Conservation (phyloP, 2,329 filamentous ascomycete genomes). For the Nemania diffusa region DNA sequence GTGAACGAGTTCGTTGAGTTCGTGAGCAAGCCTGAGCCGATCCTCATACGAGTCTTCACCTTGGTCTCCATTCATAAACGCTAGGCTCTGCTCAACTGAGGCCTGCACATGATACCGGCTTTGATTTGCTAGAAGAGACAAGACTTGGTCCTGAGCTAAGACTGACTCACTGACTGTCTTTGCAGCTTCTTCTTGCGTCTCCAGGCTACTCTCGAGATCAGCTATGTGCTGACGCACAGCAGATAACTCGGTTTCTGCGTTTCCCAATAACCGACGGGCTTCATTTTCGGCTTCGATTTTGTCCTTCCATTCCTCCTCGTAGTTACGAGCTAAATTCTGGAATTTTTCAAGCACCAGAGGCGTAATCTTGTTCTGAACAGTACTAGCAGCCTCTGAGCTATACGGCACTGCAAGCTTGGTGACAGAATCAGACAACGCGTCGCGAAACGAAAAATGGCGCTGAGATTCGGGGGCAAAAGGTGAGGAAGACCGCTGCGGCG, state of each 20-base stretch:
- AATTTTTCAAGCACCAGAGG: constrained; percentile 78
- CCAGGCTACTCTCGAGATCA: constrained; percentile 65
- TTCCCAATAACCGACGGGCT: constrained; percentile 71
- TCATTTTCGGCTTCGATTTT: constrained; percentile 77
- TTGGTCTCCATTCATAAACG: constrained; percentile 61
- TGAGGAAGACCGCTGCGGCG: constrained; percentile 79
- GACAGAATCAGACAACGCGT: constrained; percentile 58
- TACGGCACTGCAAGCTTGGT: constrained; percentile 58
- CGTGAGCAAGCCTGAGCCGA: constrained; percentile 66
- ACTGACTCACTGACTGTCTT: constrained; percentile 64
- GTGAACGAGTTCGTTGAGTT: constrained; percentile 65
- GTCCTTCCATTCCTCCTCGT: constrained; percentile 79
- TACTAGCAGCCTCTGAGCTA: constrained; percentile 73
- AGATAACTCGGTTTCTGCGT: constrained; percentile 74
- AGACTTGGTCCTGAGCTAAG: constrained; percentile 59
- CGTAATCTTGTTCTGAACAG: constrained; percentile 75
- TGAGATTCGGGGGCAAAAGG: constrained; percentile 72
- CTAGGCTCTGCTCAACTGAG: constrained; percentile 63
- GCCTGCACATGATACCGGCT: constrained; percentile 64
- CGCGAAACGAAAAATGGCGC: constrained; percentile 64
- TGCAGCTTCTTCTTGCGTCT: constrained; percentile 64
- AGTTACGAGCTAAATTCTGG: constrained; percentile 73
- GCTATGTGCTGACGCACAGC: constrained; percentile 68
- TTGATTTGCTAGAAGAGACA: constrained; percentile 62
- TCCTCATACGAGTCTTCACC: constrained; percentile 62